Evolutionary conservation across 768 basidiomycete species (phyloP).

Genomic region (Tubosaeta sp.): DNA sequence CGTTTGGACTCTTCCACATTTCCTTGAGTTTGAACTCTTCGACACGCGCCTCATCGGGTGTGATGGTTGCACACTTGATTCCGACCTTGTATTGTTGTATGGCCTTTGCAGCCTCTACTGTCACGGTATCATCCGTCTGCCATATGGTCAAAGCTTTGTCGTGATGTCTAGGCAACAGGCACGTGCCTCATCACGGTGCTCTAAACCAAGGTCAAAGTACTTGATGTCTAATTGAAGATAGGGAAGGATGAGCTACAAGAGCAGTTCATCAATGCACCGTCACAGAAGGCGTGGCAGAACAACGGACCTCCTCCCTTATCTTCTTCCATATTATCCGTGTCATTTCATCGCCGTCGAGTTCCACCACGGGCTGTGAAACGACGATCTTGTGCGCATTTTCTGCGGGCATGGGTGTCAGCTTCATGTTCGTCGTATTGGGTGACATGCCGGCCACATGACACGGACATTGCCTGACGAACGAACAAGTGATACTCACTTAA

Average conservation of each 20-base stretch:
- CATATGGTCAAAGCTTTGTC: neutral
- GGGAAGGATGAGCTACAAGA: conserved; percentile 83
- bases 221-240: conserved; percentile 96
- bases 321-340: conserved; percentile 99
- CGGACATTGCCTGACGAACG: neutral
- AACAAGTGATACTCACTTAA: conserved; percentile 24
- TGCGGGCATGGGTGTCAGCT: conserved; percentile 8
- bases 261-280: neutral
- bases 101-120: conserved; percentile 89
- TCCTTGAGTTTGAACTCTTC: conserved; percentile 97
- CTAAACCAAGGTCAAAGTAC: conserved; percentile 96
- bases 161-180: neutral
- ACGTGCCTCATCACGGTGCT: conserved; percentile 80
- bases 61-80: conserved; percentile 99
- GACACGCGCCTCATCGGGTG: conserved; percentile 94
- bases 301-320: conserved; percentile 84
- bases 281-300: neutral
- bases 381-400: conserved; percentile 54
- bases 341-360: conserved; percentile 99
- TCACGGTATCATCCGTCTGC: conserved; percentile 91
- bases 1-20: conserved; percentile 98
- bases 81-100: conserved; percentile 94
- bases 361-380: conserved; percentile 86
- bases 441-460: neutral
- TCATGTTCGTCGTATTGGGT: neutral